A percentile compares a stretch with the other conserved stretches of the same genome.
phyloP scores from a whole-genome alignment of 352 stramenopile genomes.

The Phytophthora pisi region DNA sequence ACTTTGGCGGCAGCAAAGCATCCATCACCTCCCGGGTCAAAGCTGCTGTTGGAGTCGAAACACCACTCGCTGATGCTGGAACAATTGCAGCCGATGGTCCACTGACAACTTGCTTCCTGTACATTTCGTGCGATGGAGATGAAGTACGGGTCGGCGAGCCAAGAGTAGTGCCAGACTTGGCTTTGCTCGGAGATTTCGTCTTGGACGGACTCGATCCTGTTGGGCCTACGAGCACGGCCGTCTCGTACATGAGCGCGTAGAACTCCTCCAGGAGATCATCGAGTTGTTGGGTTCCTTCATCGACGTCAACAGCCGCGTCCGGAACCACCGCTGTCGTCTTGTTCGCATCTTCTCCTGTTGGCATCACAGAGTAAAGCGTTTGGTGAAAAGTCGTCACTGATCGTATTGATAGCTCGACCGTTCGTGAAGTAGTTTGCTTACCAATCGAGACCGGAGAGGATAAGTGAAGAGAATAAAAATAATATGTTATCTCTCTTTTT shows the following conservation, averaged over 20 bases:
- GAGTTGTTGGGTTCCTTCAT: conserved; percentile 28
- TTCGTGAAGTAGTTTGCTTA: background rate
- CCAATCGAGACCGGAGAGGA: no score
- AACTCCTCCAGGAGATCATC: conserved; percentile 56
- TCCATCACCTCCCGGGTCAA: conserved; percentile 67
- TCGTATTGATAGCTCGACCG: background rate
- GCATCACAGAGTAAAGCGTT: background rate
- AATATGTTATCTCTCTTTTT: no score
- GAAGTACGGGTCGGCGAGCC: conserved; percentile 16
- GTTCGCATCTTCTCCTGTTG: background rate
- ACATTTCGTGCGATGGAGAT: conserved; percentile 29
- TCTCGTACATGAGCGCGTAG: conserved; percentile 70
- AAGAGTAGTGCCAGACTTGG: conserved; percentile 7
- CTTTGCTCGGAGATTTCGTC: conserved; percentile 20
- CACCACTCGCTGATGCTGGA: conserved; percentile 5
- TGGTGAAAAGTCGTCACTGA: conserved; percentile 23
- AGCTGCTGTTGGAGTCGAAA: conserved; percentile 4
- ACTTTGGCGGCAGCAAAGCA: conserved; percentile 67
- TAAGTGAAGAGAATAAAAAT: no score
- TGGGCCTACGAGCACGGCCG: conserved; percentile 47
- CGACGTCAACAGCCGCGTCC: conserved; percentile 1
- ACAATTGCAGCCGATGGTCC: conserved; percentile 19
- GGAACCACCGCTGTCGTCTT: background rate
- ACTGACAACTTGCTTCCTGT: conserved; percentile 11
- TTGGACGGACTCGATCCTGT: conserved; percentile 39